Conservation (phyloP, 768 basidiomycete genomes). For the Podaxis mareebaensis region DNA sequence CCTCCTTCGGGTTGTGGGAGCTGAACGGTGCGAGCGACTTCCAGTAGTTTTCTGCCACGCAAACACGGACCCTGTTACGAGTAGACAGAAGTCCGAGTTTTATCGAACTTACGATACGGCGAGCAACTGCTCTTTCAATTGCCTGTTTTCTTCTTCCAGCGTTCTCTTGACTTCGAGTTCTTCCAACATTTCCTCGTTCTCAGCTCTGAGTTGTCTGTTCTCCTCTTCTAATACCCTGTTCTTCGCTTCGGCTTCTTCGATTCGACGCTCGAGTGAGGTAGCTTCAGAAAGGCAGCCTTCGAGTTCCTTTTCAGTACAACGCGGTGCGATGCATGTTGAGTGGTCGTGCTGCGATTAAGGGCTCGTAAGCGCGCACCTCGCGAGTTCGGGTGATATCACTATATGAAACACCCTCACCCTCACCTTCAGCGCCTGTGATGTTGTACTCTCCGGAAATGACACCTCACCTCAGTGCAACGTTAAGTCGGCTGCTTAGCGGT, state of each 20-base stretch:
- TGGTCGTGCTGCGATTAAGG: background rate
- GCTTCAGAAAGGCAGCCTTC: background rate
- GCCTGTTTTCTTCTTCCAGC: background rate
- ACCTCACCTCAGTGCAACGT: too few relatives aligned
- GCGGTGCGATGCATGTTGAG: too few relatives aligned
- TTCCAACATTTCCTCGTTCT: background rate
- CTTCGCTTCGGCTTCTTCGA: background rate
- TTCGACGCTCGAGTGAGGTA: background rate
- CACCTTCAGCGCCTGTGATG: too few relatives aligned
- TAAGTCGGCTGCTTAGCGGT: too few relatives aligned
- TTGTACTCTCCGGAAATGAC: too few relatives aligned
- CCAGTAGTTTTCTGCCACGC: background rate
- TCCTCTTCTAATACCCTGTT: background rate
- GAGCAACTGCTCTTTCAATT: background rate
- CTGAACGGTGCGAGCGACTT: background rate
- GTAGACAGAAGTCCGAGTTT: background rate
- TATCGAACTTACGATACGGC: background rate
- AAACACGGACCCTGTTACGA: background rate
- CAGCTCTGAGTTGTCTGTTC: background rate
- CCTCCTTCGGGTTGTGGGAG: background rate
- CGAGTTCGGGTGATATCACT: background rate
- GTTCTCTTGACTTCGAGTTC: too few relatives aligned
- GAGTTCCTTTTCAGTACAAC: background rate
- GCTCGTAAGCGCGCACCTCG: background rate
- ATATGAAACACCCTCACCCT: background rate